These are phyloP conservation scores for Emergomyces orientalis DNA, from an alignment of 2,329 filamentous ascomycete genomes.

Conservation along the genomic window DNA sequence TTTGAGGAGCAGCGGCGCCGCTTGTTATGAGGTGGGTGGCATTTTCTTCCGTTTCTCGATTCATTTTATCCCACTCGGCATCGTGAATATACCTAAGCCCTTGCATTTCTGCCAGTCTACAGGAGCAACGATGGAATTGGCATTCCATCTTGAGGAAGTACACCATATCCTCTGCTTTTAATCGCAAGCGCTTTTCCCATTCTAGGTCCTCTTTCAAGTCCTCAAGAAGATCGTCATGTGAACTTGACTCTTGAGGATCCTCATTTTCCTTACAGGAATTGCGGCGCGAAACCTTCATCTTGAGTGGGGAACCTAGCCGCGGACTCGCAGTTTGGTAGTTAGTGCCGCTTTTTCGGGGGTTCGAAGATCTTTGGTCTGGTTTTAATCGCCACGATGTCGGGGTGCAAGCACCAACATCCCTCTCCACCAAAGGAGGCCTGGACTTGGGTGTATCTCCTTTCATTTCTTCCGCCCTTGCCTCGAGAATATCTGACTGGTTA, in stretches of 20 bases:
- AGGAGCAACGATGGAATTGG: constrained; percentile 41
- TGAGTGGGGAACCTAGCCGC: constrained; percentile 13
- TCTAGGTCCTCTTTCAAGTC: constrained; percentile 42
- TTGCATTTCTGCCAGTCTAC: constrained; percentile 36
- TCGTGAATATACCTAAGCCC: constrained; percentile 35
- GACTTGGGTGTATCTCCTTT: constrained; percentile 12
- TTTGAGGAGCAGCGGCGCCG: background rate
- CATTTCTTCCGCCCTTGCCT: constrained; percentile 26
- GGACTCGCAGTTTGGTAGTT: constrained; percentile 16
- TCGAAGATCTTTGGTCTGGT: background rate
- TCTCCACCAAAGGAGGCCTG: constrained; percentile 24
- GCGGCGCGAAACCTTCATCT: constrained; percentile 10
- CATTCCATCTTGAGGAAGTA: constrained; percentile 43
- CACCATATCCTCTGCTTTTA: constrained; percentile 49
- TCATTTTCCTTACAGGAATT: constrained; percentile 18
- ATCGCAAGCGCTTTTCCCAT: constrained; percentile 42
- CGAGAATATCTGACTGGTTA: constrained; percentile 26
- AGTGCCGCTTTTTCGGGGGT: constrained; percentile 9
- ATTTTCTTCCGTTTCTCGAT: constrained; percentile 10
- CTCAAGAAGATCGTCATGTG: constrained; percentile 37
- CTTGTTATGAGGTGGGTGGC: background rate
- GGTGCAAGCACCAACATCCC: constrained; percentile 26
- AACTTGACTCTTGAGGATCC: constrained; percentile 18
- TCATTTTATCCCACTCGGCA: constrained; percentile 22
- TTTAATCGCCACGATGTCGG: constrained; percentile 24